Conservation (phyloP, 2,329 filamentous ascomycete species). For the Coniochaeta sp. region DNA sequence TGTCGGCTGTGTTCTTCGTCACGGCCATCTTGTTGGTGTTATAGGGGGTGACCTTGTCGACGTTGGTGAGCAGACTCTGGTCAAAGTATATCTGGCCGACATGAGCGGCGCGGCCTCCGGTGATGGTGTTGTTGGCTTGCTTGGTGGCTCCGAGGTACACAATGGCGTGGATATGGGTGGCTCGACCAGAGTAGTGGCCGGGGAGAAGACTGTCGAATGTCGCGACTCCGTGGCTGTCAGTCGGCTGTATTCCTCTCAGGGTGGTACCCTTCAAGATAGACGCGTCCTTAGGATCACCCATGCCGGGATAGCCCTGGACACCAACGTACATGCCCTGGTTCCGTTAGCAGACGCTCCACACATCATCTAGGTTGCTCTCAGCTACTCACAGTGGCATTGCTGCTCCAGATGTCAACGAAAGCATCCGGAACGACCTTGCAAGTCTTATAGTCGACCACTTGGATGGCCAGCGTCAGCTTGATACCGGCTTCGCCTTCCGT, state of each 20-base stretch:
- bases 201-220: conserved; percentile 34
- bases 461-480: conserved; percentile 40
- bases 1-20: conserved; percentile 17
- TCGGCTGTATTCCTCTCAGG: conserved; percentile 32
- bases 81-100: conserved; percentile 23
- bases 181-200: conserved; percentile 37
- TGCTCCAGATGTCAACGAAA: conserved; percentile 47
- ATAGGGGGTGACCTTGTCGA: conserved; percentile 17
- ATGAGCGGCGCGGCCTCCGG: conserved; percentile 17
- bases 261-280: conserved; percentile 33
- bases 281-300: conserved; percentile 28
- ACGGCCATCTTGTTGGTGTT: conserved; percentile 17
- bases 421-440: conserved; percentile 42
- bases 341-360: not conserved
- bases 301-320: conserved; percentile 23
- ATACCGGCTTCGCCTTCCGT: conserved; percentile 40
- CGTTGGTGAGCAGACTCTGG: conserved; percentile 16
- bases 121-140: conserved; percentile 20
- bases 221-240: conserved; percentile 29
- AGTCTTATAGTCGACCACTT: conserved; percentile 46
- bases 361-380: conserved; percentile 30
- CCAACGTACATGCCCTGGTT: conserved; percentile 25
- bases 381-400: conserved; percentile 29
- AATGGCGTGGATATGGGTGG: conserved; percentile 36
- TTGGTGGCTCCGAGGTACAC: conserved; percentile 36